Conservation (phyloP, 179 eudicot genomes). For the Spinacia oleracea region DNA sequence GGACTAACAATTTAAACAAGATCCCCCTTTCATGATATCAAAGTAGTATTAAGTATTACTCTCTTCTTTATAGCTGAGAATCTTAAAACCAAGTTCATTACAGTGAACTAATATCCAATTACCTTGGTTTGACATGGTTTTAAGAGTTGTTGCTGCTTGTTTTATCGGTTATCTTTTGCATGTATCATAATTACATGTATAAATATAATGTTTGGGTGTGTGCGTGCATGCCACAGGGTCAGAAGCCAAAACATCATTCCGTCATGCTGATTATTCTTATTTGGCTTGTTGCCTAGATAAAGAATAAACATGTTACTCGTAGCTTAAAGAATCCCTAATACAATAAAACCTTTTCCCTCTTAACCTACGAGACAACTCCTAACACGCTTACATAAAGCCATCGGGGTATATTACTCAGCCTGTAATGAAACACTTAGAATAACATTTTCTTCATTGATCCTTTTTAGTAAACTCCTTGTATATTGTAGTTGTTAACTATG, state of each 20-base stretch:
- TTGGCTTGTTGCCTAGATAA: neutral
- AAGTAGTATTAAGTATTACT: neutral
- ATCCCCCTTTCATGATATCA: neutral
- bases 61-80: neutral
- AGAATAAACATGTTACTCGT: neutral
- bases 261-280: neutral
- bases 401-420: neutral
- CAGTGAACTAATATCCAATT: neutral
- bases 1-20: neutral
- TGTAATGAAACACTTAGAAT: neutral
- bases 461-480: neutral
- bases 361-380: too few relatives aligned
- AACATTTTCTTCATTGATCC: neutral
- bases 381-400: too few relatives aligned
- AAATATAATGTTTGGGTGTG: neutral
- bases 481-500: neutral
- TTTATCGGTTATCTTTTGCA: neutral
- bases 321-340: neutral
- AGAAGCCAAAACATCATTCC: neutral
- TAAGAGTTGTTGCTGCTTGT: neutral
- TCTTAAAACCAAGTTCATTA: neutral
- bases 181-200: neutral
- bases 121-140: neutral
- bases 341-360: neutral
- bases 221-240: neutral